These are phyloP conservation scores for Claviceps sp. DNA, from an alignment of 2,329 filamentous ascomycete species.

Conservation along the genomic window DNA sequence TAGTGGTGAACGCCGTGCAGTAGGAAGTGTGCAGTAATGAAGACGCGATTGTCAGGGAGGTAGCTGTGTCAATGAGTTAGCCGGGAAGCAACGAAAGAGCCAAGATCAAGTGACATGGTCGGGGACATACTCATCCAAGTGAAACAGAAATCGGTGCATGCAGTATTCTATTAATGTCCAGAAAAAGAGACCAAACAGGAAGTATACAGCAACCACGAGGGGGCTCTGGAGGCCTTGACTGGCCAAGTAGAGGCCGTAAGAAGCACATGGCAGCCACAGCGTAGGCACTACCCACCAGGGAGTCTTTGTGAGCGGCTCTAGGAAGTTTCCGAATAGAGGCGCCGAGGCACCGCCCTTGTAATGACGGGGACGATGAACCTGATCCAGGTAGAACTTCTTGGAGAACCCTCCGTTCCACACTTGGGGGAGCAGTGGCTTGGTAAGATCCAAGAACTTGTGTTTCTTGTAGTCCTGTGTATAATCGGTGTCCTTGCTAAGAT, in stretches of 20 bases:
- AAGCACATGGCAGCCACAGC: conserved; percentile 70
- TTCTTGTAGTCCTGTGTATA: conserved; percentile 61
- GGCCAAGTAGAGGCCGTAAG: conserved; percentile 58
- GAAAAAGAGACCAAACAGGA: conserved; percentile 54
- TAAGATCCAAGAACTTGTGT: conserved; percentile 89
- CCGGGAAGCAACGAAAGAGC: not conserved
- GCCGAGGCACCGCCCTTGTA: conserved; percentile 90
- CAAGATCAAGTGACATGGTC: not conserved
- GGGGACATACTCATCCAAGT: conserved; percentile 73
- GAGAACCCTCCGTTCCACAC: conserved; percentile 78
- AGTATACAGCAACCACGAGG: conserved; percentile 44
- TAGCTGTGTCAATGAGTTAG: conserved; percentile 39
- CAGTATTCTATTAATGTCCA: conserved; percentile 89
- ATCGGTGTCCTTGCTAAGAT: conserved; percentile 80
- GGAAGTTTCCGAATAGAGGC: conserved; percentile 90
- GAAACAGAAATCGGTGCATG: conserved; percentile 84
- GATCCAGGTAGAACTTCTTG: conserved; percentile 94
- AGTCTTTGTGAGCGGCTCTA: conserved; percentile 94
- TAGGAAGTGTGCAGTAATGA: conserved; percentile 76
- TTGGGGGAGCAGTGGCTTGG: conserved; percentile 71
- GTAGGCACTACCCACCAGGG: conserved; percentile 84
- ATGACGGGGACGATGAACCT: conserved; percentile 89
- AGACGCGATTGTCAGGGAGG: conserved; percentile 83
- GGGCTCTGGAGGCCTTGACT: conserved; percentile 42
- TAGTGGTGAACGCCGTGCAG: conserved; percentile 97